A percentile compares a stretch with the other conserved stretches of the same genome.
Conservation (phyloP, 441 rosid genomes). For the Gossypium schwendimanii region DNA sequence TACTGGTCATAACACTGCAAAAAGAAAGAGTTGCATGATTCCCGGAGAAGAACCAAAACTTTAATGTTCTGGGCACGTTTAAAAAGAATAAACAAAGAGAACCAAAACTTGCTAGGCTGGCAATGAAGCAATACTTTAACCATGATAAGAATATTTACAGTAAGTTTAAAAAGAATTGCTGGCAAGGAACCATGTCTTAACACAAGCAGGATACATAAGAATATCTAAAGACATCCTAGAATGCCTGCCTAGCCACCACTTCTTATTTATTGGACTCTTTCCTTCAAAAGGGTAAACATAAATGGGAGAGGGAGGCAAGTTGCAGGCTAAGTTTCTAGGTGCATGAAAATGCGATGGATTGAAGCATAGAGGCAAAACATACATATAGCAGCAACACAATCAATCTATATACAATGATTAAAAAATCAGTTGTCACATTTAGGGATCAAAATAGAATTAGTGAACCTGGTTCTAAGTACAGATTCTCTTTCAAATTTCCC, state of each 20-base stretch:
- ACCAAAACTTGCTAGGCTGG: background rate
- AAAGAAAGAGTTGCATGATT: background rate
- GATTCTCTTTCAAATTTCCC: background rate
- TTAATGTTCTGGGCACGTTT: background rate
- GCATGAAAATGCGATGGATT: background rate
- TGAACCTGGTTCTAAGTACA: background rate
- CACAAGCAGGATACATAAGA: background rate
- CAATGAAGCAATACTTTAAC: background rate
- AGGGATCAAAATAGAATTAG: background rate
- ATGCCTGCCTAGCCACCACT: background rate
- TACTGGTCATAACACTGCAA: conserved; percentile 87
- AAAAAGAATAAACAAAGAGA: background rate
- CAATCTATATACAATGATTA: background rate
- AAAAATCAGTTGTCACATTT: background rate
- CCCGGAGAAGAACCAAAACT: background rate
- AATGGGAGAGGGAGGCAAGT: background rate
- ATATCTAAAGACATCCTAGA: background rate
- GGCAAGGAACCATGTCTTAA: background rate
- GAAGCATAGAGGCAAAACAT: background rate
- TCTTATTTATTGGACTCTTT: background rate
- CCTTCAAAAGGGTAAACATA: background rate
- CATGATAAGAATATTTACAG: background rate
- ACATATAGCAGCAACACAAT: background rate
- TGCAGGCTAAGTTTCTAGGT: background rate
- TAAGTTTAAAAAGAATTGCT: background rate